phyloP scores from a whole-genome alignment of 768 basidiomycete species.

The Phaeolepiota aurea region DNA sequence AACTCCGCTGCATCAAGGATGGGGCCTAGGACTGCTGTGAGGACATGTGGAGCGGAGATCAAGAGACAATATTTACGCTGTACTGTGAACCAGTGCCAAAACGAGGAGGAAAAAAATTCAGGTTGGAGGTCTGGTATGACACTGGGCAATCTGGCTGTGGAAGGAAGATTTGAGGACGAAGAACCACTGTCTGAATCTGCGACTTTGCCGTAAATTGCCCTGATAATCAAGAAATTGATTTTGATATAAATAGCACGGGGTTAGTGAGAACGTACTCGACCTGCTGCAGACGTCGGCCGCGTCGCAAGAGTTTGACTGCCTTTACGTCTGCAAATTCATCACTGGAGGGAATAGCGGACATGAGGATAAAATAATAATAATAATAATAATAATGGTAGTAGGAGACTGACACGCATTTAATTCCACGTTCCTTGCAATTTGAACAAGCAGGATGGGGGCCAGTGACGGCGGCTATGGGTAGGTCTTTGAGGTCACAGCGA shows the following conservation, averaged over 20 bases:
- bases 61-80: slow-evolving; percentile 51
- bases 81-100: slow-evolving; percentile 77
- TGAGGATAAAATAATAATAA: slow-evolving; percentile 1
- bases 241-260: slow-evolving; percentile 2
- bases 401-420: slow-evolving; percentile 86
- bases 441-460: slow-evolving; percentile 57
- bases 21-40: slow-evolving; percentile 59
- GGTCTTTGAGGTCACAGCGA: slow-evolving; percentile 89
- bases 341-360: slow-evolving; percentile 28
- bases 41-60: too few species aligned
- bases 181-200: slow-evolving; percentile 29
- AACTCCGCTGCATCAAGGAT: slow-evolving; percentile 80
- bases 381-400: neutral
- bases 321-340: slow-evolving; percentile 91
- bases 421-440: slow-evolving; percentile 82
- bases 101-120: slow-evolving; percentile 78
- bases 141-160: slow-evolving; percentile 32
- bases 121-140: slow-evolving; percentile 65
- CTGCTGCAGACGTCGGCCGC: slow-evolving; percentile 74
- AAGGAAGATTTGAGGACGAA: slow-evolving; percentile 21
- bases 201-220: slow-evolving; percentile 75
- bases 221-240: slow-evolving; percentile 18
- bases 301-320: slow-evolving; percentile 76
- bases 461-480: slow-evolving; percentile 38
- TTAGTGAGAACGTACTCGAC: slow-evolving; percentile 54